Percentiles rank a stretch among this genome's conserved stretches.
Evolutionary conservation across 106 monocot genomes (phyloP).

Genomic region (Dioscorea dumetorum): DNA sequence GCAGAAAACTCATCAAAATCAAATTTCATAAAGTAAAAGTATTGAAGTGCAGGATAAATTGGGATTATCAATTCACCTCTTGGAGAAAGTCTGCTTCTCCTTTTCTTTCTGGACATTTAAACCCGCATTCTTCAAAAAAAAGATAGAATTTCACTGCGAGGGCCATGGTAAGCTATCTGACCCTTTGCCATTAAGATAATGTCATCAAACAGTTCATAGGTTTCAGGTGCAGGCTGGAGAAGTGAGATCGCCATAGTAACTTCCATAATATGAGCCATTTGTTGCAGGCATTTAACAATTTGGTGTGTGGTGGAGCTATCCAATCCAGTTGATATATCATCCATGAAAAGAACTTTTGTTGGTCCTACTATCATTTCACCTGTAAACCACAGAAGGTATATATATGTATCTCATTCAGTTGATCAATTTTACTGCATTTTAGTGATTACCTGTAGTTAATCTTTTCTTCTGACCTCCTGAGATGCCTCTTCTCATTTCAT

Average conservation of each 20-base stretch:
- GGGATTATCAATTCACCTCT: constrained; percentile 39
- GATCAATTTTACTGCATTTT: not conserved
- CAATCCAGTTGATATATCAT: constrained; percentile 95
- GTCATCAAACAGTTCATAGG: constrained; percentile 83
- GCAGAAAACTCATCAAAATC: too few species aligned
- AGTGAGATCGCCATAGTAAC: constrained; percentile 66
- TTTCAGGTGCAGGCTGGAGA: constrained; percentile 91
- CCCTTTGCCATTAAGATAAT: constrained; percentile 81
- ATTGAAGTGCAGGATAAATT: not conserved
- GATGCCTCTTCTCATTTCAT: constrained; percentile 89
- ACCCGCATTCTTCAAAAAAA: constrained; percentile 79
- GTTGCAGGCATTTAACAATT: constrained; percentile 68
- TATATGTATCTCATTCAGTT: not conserved
- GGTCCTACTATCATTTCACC: constrained; percentile 95
- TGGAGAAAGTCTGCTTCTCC: constrained; percentile 85
- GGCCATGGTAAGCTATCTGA: constrained; percentile 72
- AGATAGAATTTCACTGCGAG: constrained; percentile 29
- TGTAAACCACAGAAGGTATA: not conserved
- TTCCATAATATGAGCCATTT: constrained; percentile 68
- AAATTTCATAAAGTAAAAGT: not conserved
- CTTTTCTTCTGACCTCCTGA: constrained; percentile 93
- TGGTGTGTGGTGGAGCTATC: constrained; percentile 87
- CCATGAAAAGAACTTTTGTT: constrained; percentile 81
- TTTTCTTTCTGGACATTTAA: constrained; percentile 87
- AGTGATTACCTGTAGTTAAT: constrained; percentile 65